Percentiles rank a stretch among this genome's conserved stretches.
Evolutionary conservation across 768 basidiomycete genomes (phyloP).

Genomic region (Pleurotus platypus): DNA sequence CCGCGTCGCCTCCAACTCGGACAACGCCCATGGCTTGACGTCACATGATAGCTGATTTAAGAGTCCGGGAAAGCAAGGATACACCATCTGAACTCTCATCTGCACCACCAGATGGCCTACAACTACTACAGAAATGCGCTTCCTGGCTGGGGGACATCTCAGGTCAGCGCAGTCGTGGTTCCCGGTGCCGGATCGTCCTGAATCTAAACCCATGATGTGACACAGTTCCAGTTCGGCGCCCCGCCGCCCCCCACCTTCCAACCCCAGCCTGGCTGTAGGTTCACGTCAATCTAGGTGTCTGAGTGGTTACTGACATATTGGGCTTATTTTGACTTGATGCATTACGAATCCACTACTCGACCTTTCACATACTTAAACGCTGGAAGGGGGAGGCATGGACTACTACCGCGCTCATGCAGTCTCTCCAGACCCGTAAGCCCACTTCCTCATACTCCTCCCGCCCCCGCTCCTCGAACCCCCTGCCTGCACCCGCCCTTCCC

Average conservation of each 20-base stretch:
- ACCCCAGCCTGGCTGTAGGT: conserved; percentile 53
- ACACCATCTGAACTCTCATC: conserved; percentile 12
- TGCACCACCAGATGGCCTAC: conserved; percentile 21
- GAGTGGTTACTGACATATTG: conserved; percentile 9
- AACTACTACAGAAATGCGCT: conserved; percentile 22
- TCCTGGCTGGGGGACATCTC: conserved; percentile 35
- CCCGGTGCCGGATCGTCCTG: conserved; percentile 5
- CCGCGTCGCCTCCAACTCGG: not conserved
- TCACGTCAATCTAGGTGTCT: conserved; percentile 13
- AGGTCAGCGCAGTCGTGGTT: conserved; percentile 20
- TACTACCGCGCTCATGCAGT: conserved; percentile 62
- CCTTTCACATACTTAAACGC: conserved; percentile 8
- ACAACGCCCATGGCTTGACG: conserved; percentile 1
- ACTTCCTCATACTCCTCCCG: conserved; percentile 8
- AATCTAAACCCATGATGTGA: not conserved
- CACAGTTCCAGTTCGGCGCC: conserved; percentile 39
- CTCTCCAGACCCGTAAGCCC: conserved; percentile 53
- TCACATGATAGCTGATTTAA: conserved; percentile 12
- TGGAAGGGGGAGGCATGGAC: conserved; percentile 58
- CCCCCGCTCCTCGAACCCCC: conserved; percentile 10
- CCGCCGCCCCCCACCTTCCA: conserved; percentile 37
- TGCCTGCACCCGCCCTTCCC: not conserved
- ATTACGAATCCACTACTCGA: not conserved
- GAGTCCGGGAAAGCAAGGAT: conserved; percentile 5
- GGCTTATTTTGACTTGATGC: not conserved